A percentile compares a stretch with the other conserved stretches of the same genome.
Evolutionary conservation across 352 stramenopile genomes (phyloP).

Genomic region (Blastocystis sp.): DNA sequence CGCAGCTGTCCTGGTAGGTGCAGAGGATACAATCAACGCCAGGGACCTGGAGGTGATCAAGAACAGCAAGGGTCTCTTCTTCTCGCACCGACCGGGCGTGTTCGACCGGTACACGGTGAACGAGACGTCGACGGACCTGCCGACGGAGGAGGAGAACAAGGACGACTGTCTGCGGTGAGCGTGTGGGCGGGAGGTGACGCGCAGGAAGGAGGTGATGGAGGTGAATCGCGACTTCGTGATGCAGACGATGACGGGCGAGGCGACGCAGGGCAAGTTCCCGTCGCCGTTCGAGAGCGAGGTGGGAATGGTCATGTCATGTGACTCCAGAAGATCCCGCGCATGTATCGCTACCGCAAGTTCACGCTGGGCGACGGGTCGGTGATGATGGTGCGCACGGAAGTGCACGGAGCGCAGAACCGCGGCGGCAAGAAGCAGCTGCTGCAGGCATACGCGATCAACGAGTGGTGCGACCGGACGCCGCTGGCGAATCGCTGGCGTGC

Average conservation of each 20-base stretch:
- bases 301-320: background rate
- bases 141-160: conserved; percentile 65
- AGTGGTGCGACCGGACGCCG: background rate
- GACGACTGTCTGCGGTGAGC: background rate
- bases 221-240: conserved; percentile 10
- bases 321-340: background rate
- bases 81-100: conserved; percentile 73
- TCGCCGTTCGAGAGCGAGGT: conserved; percentile 4
- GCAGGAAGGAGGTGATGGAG: background rate
- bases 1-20: conserved; percentile 82
- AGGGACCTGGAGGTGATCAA: conserved; percentile 37
- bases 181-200: background rate
- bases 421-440: background rate
- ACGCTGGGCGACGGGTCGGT: background rate
- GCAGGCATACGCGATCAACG: conserved; percentile 18
- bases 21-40: background rate
- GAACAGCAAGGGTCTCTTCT: conserved; percentile 71
- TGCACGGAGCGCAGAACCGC: background rate
- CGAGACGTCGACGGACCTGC: conserved; percentile 71
- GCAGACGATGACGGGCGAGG: background rate
- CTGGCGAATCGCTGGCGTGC: background rate
- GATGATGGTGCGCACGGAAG: conserved; percentile 39
- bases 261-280: background rate
- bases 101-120: conserved; percentile 75
- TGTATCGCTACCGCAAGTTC: conserved; percentile 48